Conservation (phyloP, 306 rosid species). For the Hippophae tibetana region DNA sequence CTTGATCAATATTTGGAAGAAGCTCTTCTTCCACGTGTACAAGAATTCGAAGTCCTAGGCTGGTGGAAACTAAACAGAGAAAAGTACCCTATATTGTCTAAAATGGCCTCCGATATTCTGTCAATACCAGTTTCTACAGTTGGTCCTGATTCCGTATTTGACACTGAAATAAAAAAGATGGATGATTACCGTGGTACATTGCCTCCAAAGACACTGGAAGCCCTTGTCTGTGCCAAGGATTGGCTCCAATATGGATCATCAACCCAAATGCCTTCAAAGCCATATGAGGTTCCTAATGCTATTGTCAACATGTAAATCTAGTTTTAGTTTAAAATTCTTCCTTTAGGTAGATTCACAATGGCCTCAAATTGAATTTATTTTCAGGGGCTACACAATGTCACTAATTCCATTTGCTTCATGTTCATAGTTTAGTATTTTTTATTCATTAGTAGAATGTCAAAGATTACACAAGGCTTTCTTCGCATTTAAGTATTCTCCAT, state of each 20-base stretch:
- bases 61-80: constrained; percentile 70
- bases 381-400: too few species aligned
- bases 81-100: constrained; percentile 69
- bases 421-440: too few species aligned
- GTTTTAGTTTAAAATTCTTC: constrained; percentile 21
- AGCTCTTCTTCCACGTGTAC: constrained; percentile 27
- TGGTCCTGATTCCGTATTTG: constrained; percentile 52
- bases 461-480: too few species aligned
- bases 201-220: constrained; percentile 54
- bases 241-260: constrained; percentile 55
- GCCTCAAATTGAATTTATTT: too few species aligned
- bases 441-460: too few species aligned
- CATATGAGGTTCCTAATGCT: constrained; percentile 33
- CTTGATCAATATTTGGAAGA: constrained; percentile 87
- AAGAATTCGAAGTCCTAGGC: constrained; percentile 54
- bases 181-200: constrained; percentile 51
- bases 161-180: constrained; percentile 54
- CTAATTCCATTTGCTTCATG: too few species aligned
- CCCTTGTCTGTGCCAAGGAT: constrained; percentile 72
- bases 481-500: too few species aligned
- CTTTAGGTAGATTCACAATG: neutral
- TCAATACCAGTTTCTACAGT: constrained; percentile 64
- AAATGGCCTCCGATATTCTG: constrained; percentile 78
- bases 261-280: constrained; percentile 20
- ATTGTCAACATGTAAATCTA: constrained; percentile 38